Evolutionary conservation across 495 filamentous ascomycete species (phyloP), one percentile per base, ranked within the genome.

Genomic region (Penicillium mononematosum): DNA sequence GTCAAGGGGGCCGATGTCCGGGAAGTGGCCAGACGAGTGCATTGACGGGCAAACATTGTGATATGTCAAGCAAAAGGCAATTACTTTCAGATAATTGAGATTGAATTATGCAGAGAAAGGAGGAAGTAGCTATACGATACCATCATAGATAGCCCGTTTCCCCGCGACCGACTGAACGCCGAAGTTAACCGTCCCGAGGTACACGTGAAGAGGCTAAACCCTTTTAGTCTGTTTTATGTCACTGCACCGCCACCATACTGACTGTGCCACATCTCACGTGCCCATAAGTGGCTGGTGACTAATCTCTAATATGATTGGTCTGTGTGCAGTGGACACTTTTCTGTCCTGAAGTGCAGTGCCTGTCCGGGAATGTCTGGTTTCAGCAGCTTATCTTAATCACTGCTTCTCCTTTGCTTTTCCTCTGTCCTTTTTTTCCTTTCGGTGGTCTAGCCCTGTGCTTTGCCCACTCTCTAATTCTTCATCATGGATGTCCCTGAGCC

Each of bases 401-500:
- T 56, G 60, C 53, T 53, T 60, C 59, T 53, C 58, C 27, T 50
- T 31, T 56, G 56, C 43, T 50, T 59, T 47, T 36, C 29, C 36
- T 56, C 46, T 54, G 36, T 47, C 34, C 25, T 53, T 58, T 64
- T 55, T 53, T 45, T 45, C 45, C 45, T 54, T 58, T 46, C 50
- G 45, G 49, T 52, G 50, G 39, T 36, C 19, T 49, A 53, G 47
- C 22, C 43, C 34, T 52, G 45, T 22, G 47, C 45, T 10, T 45
- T 29, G 14, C 42, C 20, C 22, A 31, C 42, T 41, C 20, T 58
- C 50, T 45, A 20, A 41, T 42, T 42, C 61, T 59, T 66, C 64
- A 71, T 65, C 55, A 94, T 94, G 90, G 88, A 93, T 75, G 82
- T 84, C 61, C 78, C 85, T 55, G 89, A 92, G 78, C 82, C 89